phyloP scores from a whole-genome alignment of 352 stramenopile genomes.

The Thalassiosira ordinaria region DNA sequence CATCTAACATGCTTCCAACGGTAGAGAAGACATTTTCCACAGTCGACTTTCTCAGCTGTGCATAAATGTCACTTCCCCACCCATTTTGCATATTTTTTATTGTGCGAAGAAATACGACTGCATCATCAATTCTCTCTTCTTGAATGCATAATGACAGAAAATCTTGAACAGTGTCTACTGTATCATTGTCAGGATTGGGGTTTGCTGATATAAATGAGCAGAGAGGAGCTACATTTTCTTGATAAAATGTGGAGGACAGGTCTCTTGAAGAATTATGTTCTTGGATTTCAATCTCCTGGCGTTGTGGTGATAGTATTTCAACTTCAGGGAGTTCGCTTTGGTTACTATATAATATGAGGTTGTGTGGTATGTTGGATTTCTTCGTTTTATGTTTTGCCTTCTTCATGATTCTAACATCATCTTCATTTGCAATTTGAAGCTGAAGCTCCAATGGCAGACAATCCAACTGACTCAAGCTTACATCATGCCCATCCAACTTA shows the following conservation, averaged over 20 bases:
- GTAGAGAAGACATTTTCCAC: slow-evolving; percentile 31
- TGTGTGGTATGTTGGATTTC: too few species aligned
- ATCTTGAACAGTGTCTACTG: slow-evolving; percentile 36
- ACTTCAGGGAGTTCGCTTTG: slow-evolving; percentile 8
- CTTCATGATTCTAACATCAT: slow-evolving; percentile 58
- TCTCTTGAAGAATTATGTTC: slow-evolving; percentile 4
- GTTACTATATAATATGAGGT: slow-evolving; percentile 10
- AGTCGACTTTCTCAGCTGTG: slow-evolving; percentile 35
- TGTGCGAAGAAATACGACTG: slow-evolving; percentile 50
- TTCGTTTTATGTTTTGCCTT: slow-evolving; percentile 19
- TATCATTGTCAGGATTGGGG: slow-evolving; percentile 29
- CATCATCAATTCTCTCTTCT: slow-evolving; percentile 52
- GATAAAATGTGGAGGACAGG: slow-evolving; percentile 31
- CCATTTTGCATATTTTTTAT: slow-evolving; percentile 56
- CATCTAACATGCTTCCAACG: slow-evolving; percentile 39
- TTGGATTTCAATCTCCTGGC: neutral
- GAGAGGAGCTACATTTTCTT: slow-evolving; percentile 55
- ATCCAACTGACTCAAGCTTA: slow-evolving; percentile 72
- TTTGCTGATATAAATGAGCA: slow-evolving; percentile 54
- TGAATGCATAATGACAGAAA: slow-evolving; percentile 51
- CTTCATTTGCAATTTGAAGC: slow-evolving; percentile 78
- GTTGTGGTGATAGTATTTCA: neutral
- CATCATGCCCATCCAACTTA: slow-evolving; percentile 17
- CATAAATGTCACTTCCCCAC: slow-evolving; percentile 49
- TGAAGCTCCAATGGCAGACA: slow-evolving; percentile 75